Evolutionary conservation across 441 rosid species (phyloP).

Genomic region (Croton laevigatus): DNA sequence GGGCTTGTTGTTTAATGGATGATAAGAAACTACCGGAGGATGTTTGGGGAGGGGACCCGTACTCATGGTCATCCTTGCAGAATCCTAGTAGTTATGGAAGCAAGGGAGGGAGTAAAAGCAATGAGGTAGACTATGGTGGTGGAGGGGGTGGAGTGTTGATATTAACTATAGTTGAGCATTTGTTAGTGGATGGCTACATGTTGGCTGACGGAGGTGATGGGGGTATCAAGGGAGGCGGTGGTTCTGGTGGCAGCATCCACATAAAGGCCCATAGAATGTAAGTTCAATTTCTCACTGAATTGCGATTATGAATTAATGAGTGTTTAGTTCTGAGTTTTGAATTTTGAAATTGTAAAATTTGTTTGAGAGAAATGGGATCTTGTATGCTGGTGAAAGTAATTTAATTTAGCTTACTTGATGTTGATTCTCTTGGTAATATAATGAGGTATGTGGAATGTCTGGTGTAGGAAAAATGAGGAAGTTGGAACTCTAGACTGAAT

Average conservation of each 20-base stretch:
- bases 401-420: background rate
- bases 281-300: constrained; percentile 26
- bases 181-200: constrained; percentile 68
- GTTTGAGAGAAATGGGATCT: constrained; percentile 8
- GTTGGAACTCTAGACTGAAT: constrained; percentile 13
- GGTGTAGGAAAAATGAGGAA: background rate
- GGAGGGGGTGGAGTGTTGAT: constrained; percentile 87
- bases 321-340: background rate
- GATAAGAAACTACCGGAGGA: constrained; percentile 77
- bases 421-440: background rate
- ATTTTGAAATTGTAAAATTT: constrained; percentile 7
- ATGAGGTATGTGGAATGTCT: background rate
- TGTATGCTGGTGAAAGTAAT: constrained; percentile 5
- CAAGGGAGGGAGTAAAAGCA: constrained; percentile 79
- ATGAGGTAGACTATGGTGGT: constrained; percentile 80
- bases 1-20: constrained; percentile 78
- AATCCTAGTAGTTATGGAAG: constrained; percentile 81
- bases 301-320: background rate
- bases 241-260: constrained; percentile 88
- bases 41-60: constrained; percentile 98
- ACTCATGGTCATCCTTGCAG: constrained; percentile 82
- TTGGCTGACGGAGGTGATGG: constrained; percentile 88
- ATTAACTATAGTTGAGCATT: constrained; percentile 39
- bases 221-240: constrained; percentile 95
- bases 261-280: constrained; percentile 81